These are phyloP conservation scores for Colletotrichum zoysiae DNA, from an alignment of 2,329 filamentous ascomycete species.

Conservation along the genomic window DNA sequence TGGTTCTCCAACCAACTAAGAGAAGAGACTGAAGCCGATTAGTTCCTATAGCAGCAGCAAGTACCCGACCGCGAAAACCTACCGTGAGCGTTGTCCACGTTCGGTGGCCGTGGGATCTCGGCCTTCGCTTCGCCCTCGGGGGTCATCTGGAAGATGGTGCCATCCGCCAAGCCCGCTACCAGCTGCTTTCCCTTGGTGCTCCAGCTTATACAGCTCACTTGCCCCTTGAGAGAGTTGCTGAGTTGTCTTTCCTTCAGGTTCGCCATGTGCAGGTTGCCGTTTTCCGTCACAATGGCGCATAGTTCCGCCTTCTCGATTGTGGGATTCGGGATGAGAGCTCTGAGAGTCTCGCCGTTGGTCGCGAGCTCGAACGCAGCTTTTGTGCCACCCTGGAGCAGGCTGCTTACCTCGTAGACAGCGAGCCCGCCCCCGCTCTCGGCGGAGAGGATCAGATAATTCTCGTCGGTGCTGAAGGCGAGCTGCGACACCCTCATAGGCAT, in stretches of 20 bases:
- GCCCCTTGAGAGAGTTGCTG: constrained; percentile 74
- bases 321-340: constrained; percentile 85
- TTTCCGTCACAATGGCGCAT: constrained; percentile 83
- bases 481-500: constrained; percentile 86
- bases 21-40: constrained; percentile 72
- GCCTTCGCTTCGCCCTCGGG: constrained; percentile 83
- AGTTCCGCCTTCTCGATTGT: constrained; percentile 78
- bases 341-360: constrained; percentile 80
- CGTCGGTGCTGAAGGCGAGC: constrained; percentile 90
- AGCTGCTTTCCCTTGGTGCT: constrained; percentile 94
- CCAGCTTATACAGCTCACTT: constrained; percentile 90
- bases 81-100: constrained; percentile 76
- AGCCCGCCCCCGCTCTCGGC: constrained; percentile 85
- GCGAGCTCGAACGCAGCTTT: constrained; percentile 80
- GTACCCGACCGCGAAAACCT: constrained; percentile 49
- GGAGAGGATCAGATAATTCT: constrained; percentile 84
- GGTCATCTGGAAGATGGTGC: constrained; percentile 85
- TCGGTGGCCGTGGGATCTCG: constrained; percentile 81
- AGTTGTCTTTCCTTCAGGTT: constrained; percentile 78
- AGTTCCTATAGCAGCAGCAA: constrained; percentile 43
- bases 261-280: constrained; percentile 86
- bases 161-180: constrained; percentile 85
- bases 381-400: constrained; percentile 74
- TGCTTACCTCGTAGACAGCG: constrained; percentile 82
- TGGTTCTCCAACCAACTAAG: constrained; percentile 91